phyloP scores from a whole-genome alignment of 106 monocot species.

The Amphibolis antarctica region DNA sequence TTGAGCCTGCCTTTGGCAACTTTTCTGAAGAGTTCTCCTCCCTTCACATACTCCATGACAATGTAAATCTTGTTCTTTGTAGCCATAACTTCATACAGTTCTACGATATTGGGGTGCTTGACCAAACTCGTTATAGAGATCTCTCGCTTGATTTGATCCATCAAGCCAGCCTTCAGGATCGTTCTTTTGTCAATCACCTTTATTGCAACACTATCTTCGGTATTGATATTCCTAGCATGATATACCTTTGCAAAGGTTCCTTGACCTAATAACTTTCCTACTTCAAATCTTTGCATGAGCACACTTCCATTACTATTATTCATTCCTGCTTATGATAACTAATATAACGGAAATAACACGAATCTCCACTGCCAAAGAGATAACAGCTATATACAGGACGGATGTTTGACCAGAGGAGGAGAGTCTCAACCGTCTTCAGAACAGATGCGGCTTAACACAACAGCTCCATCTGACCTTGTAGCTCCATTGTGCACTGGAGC shows the following conservation, averaged over 20 bases:
- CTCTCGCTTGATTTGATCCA: slow-evolving; percentile 14
- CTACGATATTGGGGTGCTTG: slow-evolving; percentile 6
- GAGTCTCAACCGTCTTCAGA: slow-evolving; percentile 21
- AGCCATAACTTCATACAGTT: slow-evolving; percentile 10
- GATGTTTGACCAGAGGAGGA: not conserved
- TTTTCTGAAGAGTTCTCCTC: slow-evolving; percentile 12
- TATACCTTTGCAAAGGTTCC: slow-evolving; percentile 15
- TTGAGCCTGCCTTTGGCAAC: slow-evolving; percentile 9
- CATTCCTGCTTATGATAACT: slow-evolving; percentile 12
- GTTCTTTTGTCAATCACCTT: slow-evolving; percentile 10
- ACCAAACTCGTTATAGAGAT: slow-evolving; percentile 8
- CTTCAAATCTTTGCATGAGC: slow-evolving; percentile 21
- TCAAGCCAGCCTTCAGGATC: slow-evolving; percentile 4
- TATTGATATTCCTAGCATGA: slow-evolving; percentile 3
- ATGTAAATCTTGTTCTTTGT: slow-evolving; percentile 12
- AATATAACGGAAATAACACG: not conserved
- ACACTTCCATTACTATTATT: slow-evolving; percentile 28
- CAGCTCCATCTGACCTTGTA: not conserved
- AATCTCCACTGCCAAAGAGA: not conserved
- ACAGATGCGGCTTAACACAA: slow-evolving; percentile 7
- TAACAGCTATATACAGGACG: slow-evolving; percentile 10
- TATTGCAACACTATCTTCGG: slow-evolving; percentile 9
- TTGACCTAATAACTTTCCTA: slow-evolving; percentile 3
- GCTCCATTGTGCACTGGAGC: slow-evolving; percentile 5
- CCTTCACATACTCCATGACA: slow-evolving; percentile 17